Base-by-base conservation (phyloP, 2,329 filamentous ascomycete genomes). In the Penicillium sclerotiorum region DNA sequence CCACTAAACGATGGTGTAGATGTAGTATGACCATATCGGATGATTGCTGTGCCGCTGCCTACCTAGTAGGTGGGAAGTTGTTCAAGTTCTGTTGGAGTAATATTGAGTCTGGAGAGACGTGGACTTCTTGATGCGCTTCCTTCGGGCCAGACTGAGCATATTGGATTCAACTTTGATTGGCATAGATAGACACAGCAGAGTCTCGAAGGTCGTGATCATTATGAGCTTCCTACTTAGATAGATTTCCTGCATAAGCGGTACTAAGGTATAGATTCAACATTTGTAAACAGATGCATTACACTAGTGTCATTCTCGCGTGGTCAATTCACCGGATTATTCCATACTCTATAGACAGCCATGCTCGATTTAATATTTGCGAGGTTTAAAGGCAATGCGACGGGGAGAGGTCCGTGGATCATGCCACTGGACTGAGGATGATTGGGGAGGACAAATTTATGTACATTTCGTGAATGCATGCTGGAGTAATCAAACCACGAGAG, bases 391-490 rank as follows among this genome's bases (percentile, higher is more conserved):
- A 58, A 59, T 61, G 58, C 52, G 58, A 53, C 33, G 39, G 51
- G 47, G 38, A 52, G 28, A 50, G 43, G 45, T 21, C 47, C 25
- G 46, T 42, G 51, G 25, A 22, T 27, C 45, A 36, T 47, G 36
- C 47, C 58, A 59, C 52, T 33, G 39, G 47, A 40, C 50, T 37
- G 46, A 48, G 42, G 44, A 50, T 27, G 47, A 39, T 45, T 41
- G 49, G 33, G 53, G 25, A 39, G 50, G 45, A 35, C 55, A 49
- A 55, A 59, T 54, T 52, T 66, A 66, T 68, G 61, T 68, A 67
- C 66, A 67, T 56, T 61, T 66, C 65, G 62, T 63, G 45, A 62
- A 60, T 56, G 57, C 53, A 60, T 60, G 56, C 50, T 59, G 50
- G 52, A 48, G 53, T 28, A 55, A 56, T 55, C 25, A 28, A 57